phyloP scores from a whole-genome alignment of 23 red algal species.

The Gracilaria vermiculophylla region DNA sequence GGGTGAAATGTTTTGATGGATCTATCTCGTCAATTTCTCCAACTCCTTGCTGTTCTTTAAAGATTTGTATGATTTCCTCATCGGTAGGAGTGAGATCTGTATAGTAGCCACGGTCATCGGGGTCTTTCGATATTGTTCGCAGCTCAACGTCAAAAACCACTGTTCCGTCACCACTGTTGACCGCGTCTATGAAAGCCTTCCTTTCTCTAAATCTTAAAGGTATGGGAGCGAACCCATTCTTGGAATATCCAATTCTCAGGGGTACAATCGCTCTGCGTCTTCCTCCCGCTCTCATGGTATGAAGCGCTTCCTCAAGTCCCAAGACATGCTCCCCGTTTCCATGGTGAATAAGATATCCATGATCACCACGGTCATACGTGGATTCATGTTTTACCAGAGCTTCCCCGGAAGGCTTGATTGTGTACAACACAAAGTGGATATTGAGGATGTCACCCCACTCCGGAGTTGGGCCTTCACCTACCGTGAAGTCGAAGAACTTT shows the following conservation, averaged over 20 bases:
- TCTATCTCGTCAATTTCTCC: slow-evolving; percentile 5
- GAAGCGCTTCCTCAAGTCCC: slow-evolving; percentile 90
- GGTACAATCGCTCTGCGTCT: slow-evolving; percentile 83
- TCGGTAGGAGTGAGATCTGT: slow-evolving; percentile 62
- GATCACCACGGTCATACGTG: slow-evolving; percentile 32
- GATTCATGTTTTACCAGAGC: slow-evolving; percentile 43
- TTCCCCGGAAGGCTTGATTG: slow-evolving; percentile 55
- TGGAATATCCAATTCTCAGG: slow-evolving; percentile 63
- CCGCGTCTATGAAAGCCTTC: slow-evolving; percentile 38
- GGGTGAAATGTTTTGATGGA: background rate
- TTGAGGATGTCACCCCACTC: slow-evolving; percentile 89
- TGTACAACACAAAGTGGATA: slow-evolving; percentile 85
- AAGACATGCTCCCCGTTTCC: slow-evolving; percentile 84
- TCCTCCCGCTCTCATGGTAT: slow-evolving; percentile 86
- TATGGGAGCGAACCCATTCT: slow-evolving; percentile 74
- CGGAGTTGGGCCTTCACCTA: slow-evolving; percentile 70
- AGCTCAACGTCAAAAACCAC: slow-evolving; percentile 80
- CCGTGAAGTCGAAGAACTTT: slow-evolving; percentile 72
- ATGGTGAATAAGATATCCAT: slow-evolving; percentile 83
- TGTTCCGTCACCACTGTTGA: slow-evolving; percentile 58
- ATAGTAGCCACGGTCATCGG: slow-evolving; percentile 65
- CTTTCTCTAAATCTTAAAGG: slow-evolving; percentile 48
- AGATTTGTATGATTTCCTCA: slow-evolving; percentile 35
- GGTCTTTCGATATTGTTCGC: slow-evolving; percentile 63
- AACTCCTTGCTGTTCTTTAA: slow-evolving; percentile 17